Base-by-base conservation (phyloP, 108 stramenopile species). In the Cyclotella baltica region DNA sequence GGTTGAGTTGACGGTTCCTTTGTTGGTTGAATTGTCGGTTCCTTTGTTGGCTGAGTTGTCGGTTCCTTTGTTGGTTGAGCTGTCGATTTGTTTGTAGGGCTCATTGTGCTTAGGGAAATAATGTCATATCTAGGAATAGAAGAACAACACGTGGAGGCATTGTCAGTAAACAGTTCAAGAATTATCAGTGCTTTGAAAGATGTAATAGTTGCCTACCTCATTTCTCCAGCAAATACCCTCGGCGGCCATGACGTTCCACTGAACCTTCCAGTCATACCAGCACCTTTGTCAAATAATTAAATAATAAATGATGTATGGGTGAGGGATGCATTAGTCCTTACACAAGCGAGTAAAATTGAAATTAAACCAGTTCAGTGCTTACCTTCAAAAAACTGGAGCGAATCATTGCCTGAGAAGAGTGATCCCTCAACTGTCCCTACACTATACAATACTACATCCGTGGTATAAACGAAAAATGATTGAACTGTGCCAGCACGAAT, bases 11-110 rank as follows among this genome's bases (percentile, higher is more conserved):
- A 4, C 16, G 57, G 57, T 25, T 27, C 22, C 1, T 34, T 34
- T 29, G 62, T 62, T 35, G 35, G 62, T 19, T 11, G n/a, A n/a
- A 48, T 10, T 20, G 57, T 58, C 27, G 57, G 57, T 58, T 30
- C 22, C 27, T 58, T 58, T 25, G 57, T 58, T 16, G 57, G 57
- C 6, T 20, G 4, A 25, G 22, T 58, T 2, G 57, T 10, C 16
- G 57, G 57, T 25, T 27, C 22, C 1, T 34, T 34, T 29, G 62
- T 62, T 35, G 35, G 62, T 19, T 11, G n/a, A n/a, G n/a, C n/a
- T n/a, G n/a, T n/a, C n/a, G n/a, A n/a, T n/a, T n/a, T n/a, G 3
- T 1, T 34, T 8, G 62, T 62, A 10, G 62, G 62, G 33, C 30
- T 33, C n/a, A 33, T 62, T 2, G 62, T 33, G 15, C 30, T 19